Conservation (phyloP, 257 asterid species). For the Anisodus acutangulus region DNA sequence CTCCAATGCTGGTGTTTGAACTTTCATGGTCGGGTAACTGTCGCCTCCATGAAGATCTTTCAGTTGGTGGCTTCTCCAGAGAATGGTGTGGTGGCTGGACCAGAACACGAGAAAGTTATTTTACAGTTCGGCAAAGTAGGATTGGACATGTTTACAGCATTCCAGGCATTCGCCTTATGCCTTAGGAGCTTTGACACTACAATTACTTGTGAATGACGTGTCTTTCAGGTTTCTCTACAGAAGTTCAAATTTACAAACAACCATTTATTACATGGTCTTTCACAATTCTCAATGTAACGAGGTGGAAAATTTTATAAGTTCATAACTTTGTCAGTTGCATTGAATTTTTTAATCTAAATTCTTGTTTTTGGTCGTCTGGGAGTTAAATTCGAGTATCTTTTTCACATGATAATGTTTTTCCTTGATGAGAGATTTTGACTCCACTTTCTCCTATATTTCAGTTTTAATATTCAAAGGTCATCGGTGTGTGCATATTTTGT, state of each 20-base stretch:
- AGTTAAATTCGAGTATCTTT: neutral
- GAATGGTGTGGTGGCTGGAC: constrained; percentile 54
- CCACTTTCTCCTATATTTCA: neutral
- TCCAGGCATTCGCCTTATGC: constrained; percentile 69
- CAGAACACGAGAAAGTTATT: constrained; percentile 75
- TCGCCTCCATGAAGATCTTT: constrained; percentile 90
- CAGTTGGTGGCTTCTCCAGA: constrained; percentile 90
- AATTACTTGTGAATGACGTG: constrained; percentile 74
- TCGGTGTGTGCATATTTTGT: neutral
- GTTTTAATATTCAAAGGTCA: neutral
- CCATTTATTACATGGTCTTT: neutral
- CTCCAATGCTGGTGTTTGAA: constrained; percentile 98
- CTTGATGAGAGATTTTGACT: neutral
- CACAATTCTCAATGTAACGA: neutral
- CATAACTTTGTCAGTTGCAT: neutral
- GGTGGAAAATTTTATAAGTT: neutral
- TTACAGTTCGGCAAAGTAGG: constrained; percentile 97
- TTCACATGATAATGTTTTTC: neutral
- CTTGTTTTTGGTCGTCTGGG: no score
- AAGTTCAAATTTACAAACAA: neutral
- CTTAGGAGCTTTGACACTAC: constrained; percentile 90
- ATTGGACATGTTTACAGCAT: constrained; percentile 86
- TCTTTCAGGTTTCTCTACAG: constrained; percentile 28
- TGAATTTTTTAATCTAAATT: neutral
- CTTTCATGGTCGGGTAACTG: constrained; percentile 90